Evolutionary conservation across 1,284 basidiomycete species (phyloP).

Genomic region (Cutaneotrichosporon spelunceum): DNA sequence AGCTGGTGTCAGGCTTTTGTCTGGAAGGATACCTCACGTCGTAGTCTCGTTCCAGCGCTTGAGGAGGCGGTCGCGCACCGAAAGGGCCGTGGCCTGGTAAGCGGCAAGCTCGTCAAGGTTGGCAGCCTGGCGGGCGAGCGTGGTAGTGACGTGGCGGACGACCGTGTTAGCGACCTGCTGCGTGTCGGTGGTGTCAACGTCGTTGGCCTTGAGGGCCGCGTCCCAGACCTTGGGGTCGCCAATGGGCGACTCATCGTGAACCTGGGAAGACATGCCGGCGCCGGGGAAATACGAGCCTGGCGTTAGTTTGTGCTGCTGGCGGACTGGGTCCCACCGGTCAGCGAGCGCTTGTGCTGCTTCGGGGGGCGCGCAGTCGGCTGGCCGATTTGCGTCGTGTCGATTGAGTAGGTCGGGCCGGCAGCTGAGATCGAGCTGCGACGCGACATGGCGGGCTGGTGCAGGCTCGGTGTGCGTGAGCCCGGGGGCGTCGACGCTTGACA

Average conservation of each 20-base stretch:
- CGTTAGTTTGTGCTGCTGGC: conserved; percentile 11
- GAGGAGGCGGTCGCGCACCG: conserved; percentile 78
- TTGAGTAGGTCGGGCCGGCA: conserved; percentile 31
- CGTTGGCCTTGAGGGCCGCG: conserved; percentile 52
- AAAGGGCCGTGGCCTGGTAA: conserved; percentile 56
- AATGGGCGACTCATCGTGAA: conserved; percentile 76
- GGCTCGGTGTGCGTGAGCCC: conserved; percentile 35
- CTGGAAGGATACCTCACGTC: conserved; percentile 21
- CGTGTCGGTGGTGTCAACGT: conserved; percentile 48
- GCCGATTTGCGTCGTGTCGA: conserved; percentile 45
- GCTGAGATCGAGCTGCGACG: conserved; percentile 44
- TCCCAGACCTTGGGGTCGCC: conserved; percentile 80
- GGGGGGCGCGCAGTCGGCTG: conserved; percentile 44
- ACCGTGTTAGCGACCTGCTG: conserved; percentile 69
- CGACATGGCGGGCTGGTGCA: conserved; percentile 46
- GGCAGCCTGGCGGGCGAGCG: conserved; percentile 79
- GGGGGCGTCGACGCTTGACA: conserved; percentile 16
- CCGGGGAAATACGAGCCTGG: conserved; percentile 49
- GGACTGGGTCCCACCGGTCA: conserved; percentile 33
- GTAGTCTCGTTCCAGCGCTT: conserved; percentile 52
- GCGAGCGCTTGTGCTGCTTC: conserved; percentile 40
- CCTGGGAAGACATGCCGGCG: conserved; percentile 54
- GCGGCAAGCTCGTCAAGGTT: conserved; percentile 66
- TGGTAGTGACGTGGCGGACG: conserved; percentile 77
- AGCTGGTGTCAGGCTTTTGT: conserved; percentile 29